phyloP scores from a whole-genome alignment of 2,329 filamentous ascomycete genomes.

The Colletotrichum orchidophilum region DNA sequence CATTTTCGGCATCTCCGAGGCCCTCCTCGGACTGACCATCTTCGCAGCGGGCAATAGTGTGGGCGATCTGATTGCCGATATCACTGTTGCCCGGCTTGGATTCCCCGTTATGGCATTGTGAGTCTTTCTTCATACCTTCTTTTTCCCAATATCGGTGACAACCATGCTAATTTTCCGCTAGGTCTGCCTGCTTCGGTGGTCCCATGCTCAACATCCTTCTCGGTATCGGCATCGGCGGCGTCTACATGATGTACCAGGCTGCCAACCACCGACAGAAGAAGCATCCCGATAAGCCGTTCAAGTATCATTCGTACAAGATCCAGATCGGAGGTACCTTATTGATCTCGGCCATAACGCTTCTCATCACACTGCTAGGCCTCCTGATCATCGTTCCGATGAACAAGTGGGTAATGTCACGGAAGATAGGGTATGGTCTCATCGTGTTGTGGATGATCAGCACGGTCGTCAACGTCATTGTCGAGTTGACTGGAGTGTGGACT shows the following conservation, averaged over 20 bases:
- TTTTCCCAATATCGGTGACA: not conserved
- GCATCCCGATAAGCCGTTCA: constrained; percentile 71
- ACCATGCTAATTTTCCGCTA: constrained; percentile 43
- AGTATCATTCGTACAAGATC: constrained; percentile 83
- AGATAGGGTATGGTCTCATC: constrained; percentile 84
- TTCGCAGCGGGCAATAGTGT: constrained; percentile 97
- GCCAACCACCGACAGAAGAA: constrained; percentile 73
- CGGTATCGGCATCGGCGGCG: constrained; percentile 90
- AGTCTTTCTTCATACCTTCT: constrained; percentile 41
- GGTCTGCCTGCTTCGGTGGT: constrained; percentile 94
- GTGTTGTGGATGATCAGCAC: constrained; percentile 84
- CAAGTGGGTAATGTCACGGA: constrained; percentile 84
- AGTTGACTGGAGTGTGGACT: constrained; percentile 69
- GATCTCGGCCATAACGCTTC: constrained; percentile 83
- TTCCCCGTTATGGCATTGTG: constrained; percentile 94
- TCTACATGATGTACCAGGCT: constrained; percentile 83
- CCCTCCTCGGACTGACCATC: constrained; percentile 91
- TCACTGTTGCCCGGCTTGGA: constrained; percentile 91
- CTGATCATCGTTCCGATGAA: constrained; percentile 86
- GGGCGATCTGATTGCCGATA: constrained; percentile 92
- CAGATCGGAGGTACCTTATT: constrained; percentile 86
- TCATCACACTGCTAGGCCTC: constrained; percentile 81
- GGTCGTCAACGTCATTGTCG: constrained; percentile 80
- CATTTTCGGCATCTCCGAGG: constrained; percentile 91
- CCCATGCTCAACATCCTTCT: constrained; percentile 98